Evolutionary conservation across 2,329 filamentous ascomycete genomes (phyloP).

Genomic region (Colletotrichum nymphaeae): DNA sequence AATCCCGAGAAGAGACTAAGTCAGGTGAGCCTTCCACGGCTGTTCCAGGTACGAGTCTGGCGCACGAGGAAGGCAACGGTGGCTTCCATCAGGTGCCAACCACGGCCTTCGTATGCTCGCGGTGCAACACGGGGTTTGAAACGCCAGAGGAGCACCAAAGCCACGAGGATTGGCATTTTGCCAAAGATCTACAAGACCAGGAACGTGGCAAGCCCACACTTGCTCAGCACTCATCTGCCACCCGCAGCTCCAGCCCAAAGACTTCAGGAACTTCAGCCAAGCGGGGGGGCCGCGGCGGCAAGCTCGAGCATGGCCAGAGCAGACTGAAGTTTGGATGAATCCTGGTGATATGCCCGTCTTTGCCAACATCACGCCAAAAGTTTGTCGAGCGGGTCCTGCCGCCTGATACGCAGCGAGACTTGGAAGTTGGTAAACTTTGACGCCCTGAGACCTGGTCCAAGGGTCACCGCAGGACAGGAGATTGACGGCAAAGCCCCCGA

Average conservation of each 20-base stretch:
- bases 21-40: conserved; percentile 17
- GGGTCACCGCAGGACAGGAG: conserved; percentile 15
- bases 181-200: conserved; percentile 80
- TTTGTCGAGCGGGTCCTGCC: conserved; percentile 31
- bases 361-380: conserved; percentile 14
- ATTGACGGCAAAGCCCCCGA: neutral
- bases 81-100: conserved; percentile 44
- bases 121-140: conserved; percentile 73
- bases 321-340: conserved; percentile 69
- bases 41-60: neutral
- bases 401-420: conserved; percentile 23
- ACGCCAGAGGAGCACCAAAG: conserved; percentile 71
- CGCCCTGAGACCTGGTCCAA: conserved; percentile 17
- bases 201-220: conserved; percentile 64
- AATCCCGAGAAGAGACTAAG: conserved; percentile 32
- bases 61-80: neutral
- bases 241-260: conserved; percentile 44
- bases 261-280: conserved; percentile 52
- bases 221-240: conserved; percentile 49
- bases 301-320: conserved; percentile 68
- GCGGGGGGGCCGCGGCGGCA: conserved; percentile 47
- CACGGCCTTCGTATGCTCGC: conserved; percentile 64
- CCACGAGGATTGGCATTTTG: conserved; percentile 95
- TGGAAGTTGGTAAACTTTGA: conserved; percentile 4
- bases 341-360: neutral